A percentile compares a stretch with the other conserved stretches of the same genome.
Conservation (phyloP, 768 basidiomycete species). For the Leccinum obscurum region DNA sequence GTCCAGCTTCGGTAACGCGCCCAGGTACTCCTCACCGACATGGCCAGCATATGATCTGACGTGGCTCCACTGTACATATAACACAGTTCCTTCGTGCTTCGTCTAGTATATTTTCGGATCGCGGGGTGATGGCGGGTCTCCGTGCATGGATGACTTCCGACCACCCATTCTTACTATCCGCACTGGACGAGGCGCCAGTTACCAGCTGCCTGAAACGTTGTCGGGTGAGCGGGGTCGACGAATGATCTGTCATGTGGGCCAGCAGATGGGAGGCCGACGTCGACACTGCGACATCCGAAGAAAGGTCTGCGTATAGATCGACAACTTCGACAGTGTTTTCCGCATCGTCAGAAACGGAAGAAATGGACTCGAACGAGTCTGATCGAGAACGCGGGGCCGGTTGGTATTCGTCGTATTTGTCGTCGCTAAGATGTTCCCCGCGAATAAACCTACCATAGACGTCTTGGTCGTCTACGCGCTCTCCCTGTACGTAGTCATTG, state of each 20-base stretch:
- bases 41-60: conserved; percentile 84
- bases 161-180: conserved; percentile 27
- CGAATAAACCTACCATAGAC: conserved; percentile 59
- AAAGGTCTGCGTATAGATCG: conserved; percentile 56
- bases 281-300: conserved; percentile 32
- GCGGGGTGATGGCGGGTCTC: conserved; percentile 18
- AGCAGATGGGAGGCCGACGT: conserved; percentile 47
- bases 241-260: conserved; percentile 50
- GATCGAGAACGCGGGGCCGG: conserved; percentile 25
- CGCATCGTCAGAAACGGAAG: conserved; percentile 29
- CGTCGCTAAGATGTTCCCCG: conserved; percentile 60
- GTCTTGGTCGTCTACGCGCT: conserved; percentile 34
- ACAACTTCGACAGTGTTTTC: conserved; percentile 45
- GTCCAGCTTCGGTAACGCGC: neutral
- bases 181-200: conserved; percentile 20
- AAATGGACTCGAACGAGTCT: conserved; percentile 21
- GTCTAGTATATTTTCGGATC: conserved; percentile 24
- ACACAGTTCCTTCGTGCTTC: conserved; percentile 53
- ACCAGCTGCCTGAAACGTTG: conserved; percentile 44
- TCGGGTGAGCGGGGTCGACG: conserved; percentile 50
- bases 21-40: conserved; percentile 51
- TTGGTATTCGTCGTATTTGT: conserved; percentile 44
- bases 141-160: conserved; percentile 31
- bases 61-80: conserved; percentile 64
- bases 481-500: conserved; percentile 9